These are phyloP conservation scores for Trichosporon inkin DNA, from an alignment of 1,284 basidiomycete species.

Conservation along the genomic window DNA sequence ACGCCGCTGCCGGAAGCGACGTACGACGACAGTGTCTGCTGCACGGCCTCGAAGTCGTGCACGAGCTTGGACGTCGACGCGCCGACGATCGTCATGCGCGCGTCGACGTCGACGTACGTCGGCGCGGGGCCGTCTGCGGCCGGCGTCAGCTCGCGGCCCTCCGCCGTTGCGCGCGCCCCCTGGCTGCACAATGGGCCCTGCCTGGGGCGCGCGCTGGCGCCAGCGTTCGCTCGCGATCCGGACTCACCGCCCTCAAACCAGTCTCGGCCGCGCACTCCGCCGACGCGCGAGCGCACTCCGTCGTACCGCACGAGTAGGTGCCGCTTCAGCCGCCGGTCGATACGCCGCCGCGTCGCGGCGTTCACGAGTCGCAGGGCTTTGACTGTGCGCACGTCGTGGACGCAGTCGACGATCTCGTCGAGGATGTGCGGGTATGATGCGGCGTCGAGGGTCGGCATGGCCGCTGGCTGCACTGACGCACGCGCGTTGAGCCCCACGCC, in stretches of 20 bases:
- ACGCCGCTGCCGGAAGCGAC: not conserved
- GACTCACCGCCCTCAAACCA: not conserved
- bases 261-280: not conserved
- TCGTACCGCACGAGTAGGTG: not conserved
- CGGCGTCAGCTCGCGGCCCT: not conserved
- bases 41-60: not conserved
- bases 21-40: not conserved
- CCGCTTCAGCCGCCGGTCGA: not conserved
- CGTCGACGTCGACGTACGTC: constrained; percentile 1
- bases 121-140: not conserved
- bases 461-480: not conserved
- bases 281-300: constrained; percentile 1
- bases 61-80: not conserved
- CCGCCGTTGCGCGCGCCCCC: not conserved
- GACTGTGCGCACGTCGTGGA: not conserved
- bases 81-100: not conserved
- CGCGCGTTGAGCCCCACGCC: not conserved
- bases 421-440: constrained; percentile 7
- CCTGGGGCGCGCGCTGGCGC: not conserved
- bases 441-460: constrained; percentile 5
- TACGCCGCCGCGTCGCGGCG: not conserved
- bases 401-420: not conserved
- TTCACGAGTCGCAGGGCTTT: not conserved
- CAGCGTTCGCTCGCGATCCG: no score
- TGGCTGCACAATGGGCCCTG: not conserved